A percentile compares a stretch with the other conserved stretches of the same genome.
Conservation (phyloP, 768 basidiomycete species). For the Boletellus emodensis region DNA sequence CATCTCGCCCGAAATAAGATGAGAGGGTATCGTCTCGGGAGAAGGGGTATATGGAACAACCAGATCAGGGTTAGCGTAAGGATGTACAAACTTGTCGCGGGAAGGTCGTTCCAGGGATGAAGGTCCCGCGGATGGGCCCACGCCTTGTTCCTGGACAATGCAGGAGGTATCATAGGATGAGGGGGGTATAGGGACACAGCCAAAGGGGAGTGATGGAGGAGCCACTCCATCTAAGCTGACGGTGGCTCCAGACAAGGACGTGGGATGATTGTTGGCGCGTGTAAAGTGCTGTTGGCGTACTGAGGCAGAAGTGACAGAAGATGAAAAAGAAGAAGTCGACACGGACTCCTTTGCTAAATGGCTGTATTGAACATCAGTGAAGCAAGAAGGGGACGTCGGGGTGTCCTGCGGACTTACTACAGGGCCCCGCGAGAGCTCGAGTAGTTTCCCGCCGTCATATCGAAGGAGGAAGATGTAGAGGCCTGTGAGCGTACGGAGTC, state of each 20-base stretch:
- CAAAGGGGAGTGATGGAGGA: neutral
- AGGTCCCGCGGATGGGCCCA: constrained; percentile 20
- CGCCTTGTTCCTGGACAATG: constrained; percentile 7
- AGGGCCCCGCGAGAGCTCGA: constrained; percentile 51
- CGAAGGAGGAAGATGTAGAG: constrained; percentile 55
- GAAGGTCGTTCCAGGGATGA: constrained; percentile 35
- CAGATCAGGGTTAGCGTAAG: constrained; percentile 79
- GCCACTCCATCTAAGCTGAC: constrained; percentile 8
- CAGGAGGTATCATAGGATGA: constrained; percentile 13
- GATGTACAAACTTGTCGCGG: constrained; percentile 48
- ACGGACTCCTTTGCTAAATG: constrained; percentile 58
- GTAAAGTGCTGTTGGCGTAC: constrained; percentile 40
- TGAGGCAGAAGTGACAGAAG: constrained; percentile 12
- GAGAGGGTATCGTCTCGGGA: constrained; percentile 25
- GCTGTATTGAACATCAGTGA: constrained; percentile 32
- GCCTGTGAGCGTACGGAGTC: constrained; percentile 57
- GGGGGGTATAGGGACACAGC: constrained; percentile 1
- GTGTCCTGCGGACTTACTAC: constrained; percentile 44
- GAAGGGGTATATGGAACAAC: constrained; percentile 37
- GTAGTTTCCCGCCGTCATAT: constrained; percentile 48
- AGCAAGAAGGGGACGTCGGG: neutral
- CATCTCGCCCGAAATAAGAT: constrained; percentile 31
- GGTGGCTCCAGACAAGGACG: constrained; percentile 5
- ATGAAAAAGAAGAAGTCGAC: constrained; percentile 51
- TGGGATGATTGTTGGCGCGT: constrained; percentile 18